Evolutionary conservation across 2,329 filamentous ascomycete genomes (phyloP), one percentile per base, ranked within the genome.

Genomic region (Alternaria infectoria): DNA sequence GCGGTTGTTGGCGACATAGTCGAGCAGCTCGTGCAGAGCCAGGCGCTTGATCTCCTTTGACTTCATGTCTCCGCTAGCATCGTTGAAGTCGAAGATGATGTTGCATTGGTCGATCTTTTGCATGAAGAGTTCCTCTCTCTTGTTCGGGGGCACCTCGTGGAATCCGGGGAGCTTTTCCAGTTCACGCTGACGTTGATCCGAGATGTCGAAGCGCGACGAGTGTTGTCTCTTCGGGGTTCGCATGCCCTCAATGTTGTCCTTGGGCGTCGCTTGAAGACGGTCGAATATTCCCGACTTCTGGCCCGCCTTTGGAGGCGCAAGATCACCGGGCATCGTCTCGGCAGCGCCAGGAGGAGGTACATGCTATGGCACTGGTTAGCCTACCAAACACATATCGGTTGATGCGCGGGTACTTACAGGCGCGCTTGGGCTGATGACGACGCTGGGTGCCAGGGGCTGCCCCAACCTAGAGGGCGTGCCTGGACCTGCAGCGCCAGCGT

Each of bases 101-200:
- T 99, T 99, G 85, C 96, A 99, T 81, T 99, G 96, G 76, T 98
- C 96, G 73, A 99, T 96, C 86, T 99, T 99, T 79, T 98, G 94
- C 94, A 99, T 97, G 83, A 99, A 99, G 17, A 99, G 88, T 73
- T 98, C 95, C 82, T 97, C 94, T 66, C 96, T 89, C 67, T 95
- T 90, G 79, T 97, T 97, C 15, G 96, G 96, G 11, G 95, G 92
- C 25, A 98, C 96, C 81, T 99, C 96, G 76, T 99, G 96, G 81
- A 99, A 99, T 36, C 96, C 96, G 2, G 96, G 95, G 23, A 99
- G 86, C 83, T 99, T 99, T 81, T 99, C 96, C 54, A 99, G 86
- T 81, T 99, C 96, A 75, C 96, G 89, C 80, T 89, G 87, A 65
- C 87, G 86, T 77, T 98, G 94, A 67, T 96, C 93, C 4, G 96